Evolutionary conservation across 75 land plant genomes (phyloP).

Genomic region (Pinus taeda): DNA sequence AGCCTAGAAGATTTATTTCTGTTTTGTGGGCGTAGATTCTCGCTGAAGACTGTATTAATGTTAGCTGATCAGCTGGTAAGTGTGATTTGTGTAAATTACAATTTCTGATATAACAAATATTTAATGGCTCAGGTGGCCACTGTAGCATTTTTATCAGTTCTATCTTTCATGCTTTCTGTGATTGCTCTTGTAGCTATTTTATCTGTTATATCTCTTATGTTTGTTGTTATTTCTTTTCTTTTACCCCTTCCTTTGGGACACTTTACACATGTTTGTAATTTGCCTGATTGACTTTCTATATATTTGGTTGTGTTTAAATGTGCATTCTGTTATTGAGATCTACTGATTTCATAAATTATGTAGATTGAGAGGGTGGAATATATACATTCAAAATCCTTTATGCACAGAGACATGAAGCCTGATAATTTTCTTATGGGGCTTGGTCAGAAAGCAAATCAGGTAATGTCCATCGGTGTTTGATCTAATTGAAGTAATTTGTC

Average conservation of each 20-base stretch:
- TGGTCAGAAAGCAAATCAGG: conserved; percentile 21
- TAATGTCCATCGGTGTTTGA: not conserved
- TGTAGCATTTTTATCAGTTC: not conserved
- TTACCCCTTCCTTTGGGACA: no score
- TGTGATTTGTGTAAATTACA: not conserved
- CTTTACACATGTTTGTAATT: not conserved
- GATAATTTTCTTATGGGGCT: conserved; percentile 97
- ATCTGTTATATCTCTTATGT: no score
- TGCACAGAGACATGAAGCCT: conserved; percentile 91
- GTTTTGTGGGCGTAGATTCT: conserved; percentile 83
- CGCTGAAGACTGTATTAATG: conserved; percentile 91
- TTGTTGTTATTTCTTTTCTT: no score
- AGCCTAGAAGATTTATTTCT: conserved; percentile 90
- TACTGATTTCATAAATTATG: conserved; percentile 18
- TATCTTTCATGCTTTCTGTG: not conserved
- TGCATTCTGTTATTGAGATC: conserved; percentile 75
- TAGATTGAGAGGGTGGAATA: conserved; percentile 81
- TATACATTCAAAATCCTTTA: conserved; percentile 74
- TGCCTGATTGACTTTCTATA: not conserved
- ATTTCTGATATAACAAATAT: no score
- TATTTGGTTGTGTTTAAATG: not conserved
- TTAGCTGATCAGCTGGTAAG: conserved; percentile 94
- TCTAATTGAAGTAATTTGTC: conserved; percentile 26
- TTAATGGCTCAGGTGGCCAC: not conserved
- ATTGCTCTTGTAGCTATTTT: not conserved